A percentile compares a stretch with the other conserved stretches of the same genome.
Evolutionary conservation across 306 rosid species (phyloP).

Genomic region (Cyamopsis tetragonoloba): DNA sequence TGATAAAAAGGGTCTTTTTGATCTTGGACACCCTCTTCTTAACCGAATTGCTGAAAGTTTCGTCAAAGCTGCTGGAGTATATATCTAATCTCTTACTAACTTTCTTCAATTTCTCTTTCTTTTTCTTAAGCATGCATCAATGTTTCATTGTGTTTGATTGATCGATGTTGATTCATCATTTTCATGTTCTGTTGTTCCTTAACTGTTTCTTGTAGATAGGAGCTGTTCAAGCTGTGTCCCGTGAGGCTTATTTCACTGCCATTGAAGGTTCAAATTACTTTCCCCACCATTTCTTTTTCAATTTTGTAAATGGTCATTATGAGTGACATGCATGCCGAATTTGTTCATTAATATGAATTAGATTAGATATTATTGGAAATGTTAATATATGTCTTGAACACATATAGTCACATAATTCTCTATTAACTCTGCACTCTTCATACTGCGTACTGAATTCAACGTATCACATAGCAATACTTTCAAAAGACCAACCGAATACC

Average conservation of each 20-base stretch:
- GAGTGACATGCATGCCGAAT: not conserved
- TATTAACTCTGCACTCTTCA: too few relatives aligned
- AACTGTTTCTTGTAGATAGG: constrained; percentile 46
- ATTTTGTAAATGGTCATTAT: not conserved
- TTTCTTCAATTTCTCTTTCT: not conserved
- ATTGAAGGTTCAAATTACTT: constrained; percentile 51
- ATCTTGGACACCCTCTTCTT: constrained; percentile 92
- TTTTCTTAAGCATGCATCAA: not conserved
- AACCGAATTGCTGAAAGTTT: constrained; percentile 80
- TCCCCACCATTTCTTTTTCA: not conserved
- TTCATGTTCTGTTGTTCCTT: not conserved
- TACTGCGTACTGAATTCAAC: too few relatives aligned
- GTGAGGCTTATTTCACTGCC: constrained; percentile 73
- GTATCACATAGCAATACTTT: too few relatives aligned
- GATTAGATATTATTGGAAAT: not conserved
- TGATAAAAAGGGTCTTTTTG: constrained; percentile 51
- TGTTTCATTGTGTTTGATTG: too few relatives aligned
- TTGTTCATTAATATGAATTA: not conserved
- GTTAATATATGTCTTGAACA: not conserved
- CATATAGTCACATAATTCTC: too few relatives aligned
- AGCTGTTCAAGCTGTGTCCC: constrained; percentile 73
- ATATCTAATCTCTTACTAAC: not conserved
- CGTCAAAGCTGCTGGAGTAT: constrained; percentile 82
- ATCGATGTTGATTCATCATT: too few relatives aligned
- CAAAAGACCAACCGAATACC: too few relatives aligned